Percentiles rank a stretch among this genome's conserved stretches.
Conservation (phyloP, 805 yeast genomes). For the Gaillardinia entomophila region DNA sequence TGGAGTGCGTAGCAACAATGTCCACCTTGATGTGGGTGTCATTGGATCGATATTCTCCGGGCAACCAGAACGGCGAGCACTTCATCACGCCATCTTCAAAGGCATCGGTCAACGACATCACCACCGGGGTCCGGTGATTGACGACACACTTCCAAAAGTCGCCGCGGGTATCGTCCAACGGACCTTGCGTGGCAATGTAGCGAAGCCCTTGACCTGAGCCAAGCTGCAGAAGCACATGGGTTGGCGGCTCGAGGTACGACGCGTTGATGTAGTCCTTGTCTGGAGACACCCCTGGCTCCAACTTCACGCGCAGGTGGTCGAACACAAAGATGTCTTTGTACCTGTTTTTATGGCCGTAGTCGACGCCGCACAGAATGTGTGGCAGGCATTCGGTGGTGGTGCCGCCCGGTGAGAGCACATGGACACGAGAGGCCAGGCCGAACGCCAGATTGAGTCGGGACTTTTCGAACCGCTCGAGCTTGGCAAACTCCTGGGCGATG, state of each 20-base stretch:
- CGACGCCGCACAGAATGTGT: constrained; percentile 43
- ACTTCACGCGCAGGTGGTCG: constrained; percentile 12
- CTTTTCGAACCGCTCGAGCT: constrained; percentile 65
- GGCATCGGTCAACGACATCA: constrained; percentile 72
- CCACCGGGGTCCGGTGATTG: constrained; percentile 57
- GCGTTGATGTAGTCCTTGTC: constrained; percentile 77
- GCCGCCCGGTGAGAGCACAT: constrained; percentile 4
- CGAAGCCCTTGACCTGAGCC: constrained; percentile 1
- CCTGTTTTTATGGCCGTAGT: constrained; percentile 13
- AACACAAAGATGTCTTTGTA: constrained; percentile 13
- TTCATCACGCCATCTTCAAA: constrained; percentile 73
- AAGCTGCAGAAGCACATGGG: too few species aligned
- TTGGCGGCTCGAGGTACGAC: constrained; percentile 52
- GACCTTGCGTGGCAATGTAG: constrained; percentile 93
- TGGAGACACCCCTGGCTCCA: constrained; percentile 17
- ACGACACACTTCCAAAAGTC: constrained; percentile 83
- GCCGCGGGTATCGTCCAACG: constrained; percentile 62
- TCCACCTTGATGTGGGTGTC: constrained; percentile 17
- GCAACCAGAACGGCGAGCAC: constrained; percentile 73
- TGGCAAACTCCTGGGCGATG: constrained; percentile 43
- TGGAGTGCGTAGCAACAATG: constrained; percentile 14
- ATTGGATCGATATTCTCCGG: constrained; percentile 44
- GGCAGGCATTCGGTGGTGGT: constrained; percentile 22
- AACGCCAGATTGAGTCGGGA: constrained; percentile 44
- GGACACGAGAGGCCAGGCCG: neutral